Conservation (phyloP, 371 early-diverging fungal species). For the Capillidium rhysosporum region DNA sequence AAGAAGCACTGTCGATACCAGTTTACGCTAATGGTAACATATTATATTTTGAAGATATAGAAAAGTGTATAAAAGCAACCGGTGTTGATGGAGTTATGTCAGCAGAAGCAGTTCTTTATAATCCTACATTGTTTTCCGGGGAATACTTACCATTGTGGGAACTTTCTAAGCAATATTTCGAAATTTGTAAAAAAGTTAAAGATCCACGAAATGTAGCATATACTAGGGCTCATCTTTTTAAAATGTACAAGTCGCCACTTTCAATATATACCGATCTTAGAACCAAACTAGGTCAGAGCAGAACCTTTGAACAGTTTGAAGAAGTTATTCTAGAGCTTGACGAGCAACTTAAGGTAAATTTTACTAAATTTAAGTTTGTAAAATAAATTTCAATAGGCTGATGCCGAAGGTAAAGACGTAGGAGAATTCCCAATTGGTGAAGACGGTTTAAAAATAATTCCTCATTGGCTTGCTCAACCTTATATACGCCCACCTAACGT, state of each 20-base stretch:
- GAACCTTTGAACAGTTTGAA: conserved; percentile 33
- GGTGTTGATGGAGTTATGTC: conserved; percentile 95
- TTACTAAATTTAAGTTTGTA: not conserved
- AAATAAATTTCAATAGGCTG: conserved; percentile 11
- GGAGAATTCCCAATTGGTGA: conserved; percentile 22
- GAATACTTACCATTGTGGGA: conserved; percentile 46
- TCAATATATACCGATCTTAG: conserved; percentile 62
- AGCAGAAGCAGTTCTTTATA: conserved; percentile 80
- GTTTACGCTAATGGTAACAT: conserved; percentile 98
- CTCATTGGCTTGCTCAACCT: conserved; percentile 54
- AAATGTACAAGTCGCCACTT: conserved; percentile 63
- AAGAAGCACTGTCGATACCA: conserved; percentile 66
- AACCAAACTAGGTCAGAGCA: conserved; percentile 36
- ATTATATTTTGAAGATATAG: conserved; percentile 71
- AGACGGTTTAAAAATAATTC: conserved; percentile 38
- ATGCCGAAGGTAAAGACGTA: conserved; percentile 9
- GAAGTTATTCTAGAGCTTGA: conserved; percentile 33
- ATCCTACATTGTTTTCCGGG: conserved; percentile 66
- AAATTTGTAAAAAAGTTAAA: conserved; percentile 34
- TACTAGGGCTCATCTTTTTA: conserved; percentile 83
- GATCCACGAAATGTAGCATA: conserved; percentile 31
- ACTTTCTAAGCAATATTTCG: conserved; percentile 69
- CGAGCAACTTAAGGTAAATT: conserved; percentile 18
- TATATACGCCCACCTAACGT: conserved; percentile 33
- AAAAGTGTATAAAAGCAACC: conserved; percentile 73